Percentiles rank a stretch among this genome's conserved stretches.
Conservation (phyloP, 495 filamentous ascomycete species). For the Xanthoparmelia taractica region DNA sequence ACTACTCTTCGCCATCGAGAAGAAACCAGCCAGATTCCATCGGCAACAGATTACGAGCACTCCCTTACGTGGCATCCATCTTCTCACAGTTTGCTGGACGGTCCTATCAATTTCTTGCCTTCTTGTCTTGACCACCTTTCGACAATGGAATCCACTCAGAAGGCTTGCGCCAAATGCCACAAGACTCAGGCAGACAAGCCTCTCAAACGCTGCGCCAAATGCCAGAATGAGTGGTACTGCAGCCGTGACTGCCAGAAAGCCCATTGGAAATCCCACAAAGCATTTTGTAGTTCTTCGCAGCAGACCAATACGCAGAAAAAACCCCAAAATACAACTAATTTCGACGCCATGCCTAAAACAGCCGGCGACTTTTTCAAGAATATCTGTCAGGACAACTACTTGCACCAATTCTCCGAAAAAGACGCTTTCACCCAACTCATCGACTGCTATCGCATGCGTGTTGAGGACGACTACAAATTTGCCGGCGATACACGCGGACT, state of each 20-base stretch:
- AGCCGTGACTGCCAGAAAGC: constrained; percentile 40
- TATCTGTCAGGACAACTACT: constrained; percentile 30
- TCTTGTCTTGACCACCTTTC: background rate
- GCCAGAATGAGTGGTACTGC: constrained; percentile 38
- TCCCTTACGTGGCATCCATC: background rate
- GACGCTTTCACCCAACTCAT: constrained; percentile 42
- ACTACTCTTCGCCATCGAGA: background rate
- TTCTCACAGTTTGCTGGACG: background rate
- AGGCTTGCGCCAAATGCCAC: constrained; percentile 5
- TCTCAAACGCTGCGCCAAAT: constrained; percentile 36
- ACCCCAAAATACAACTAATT: constrained; percentile 6
- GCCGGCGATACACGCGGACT: constrained; percentile 27
- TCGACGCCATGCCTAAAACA: constrained; percentile 1
- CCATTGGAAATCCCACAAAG: constrained; percentile 41
- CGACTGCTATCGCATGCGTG: constrained; percentile 40
- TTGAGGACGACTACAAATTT: constrained; percentile 35
- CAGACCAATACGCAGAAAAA: constrained; percentile 6
- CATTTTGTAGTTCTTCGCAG: constrained; percentile 26
- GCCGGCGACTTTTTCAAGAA: constrained; percentile 23
- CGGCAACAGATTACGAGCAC: background rate
- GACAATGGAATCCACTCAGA: background rate
- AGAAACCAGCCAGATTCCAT: background rate
- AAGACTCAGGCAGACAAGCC: constrained; percentile 1
- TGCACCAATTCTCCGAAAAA: constrained; percentile 35
- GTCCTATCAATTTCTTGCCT: background rate